phyloP scores from a whole-genome alignment of 208 protist genomes.

The Trypanosoma mega region DNA sequence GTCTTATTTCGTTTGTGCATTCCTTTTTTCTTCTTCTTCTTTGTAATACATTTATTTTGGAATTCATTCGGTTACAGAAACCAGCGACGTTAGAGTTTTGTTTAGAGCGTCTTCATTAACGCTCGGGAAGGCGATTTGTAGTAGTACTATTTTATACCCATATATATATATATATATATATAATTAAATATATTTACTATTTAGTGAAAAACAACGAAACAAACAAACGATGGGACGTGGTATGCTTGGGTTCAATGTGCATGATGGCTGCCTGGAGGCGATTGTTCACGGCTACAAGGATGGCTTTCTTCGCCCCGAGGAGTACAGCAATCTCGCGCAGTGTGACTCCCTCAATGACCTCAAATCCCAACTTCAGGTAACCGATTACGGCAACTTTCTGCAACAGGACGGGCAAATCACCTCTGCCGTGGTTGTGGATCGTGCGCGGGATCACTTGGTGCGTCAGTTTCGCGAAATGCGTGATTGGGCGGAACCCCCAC shows the following conservation, averaged over 20 bases:
- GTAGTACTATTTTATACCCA: background rate
- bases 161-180: constrained; percentile 15
- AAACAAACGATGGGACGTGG: constrained; percentile 39
- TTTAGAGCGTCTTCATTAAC: too few species aligned
- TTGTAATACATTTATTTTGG: too few species aligned
- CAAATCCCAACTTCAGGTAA: constrained; percentile 96
- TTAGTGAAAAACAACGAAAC: too few species aligned
- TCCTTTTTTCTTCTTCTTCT: too few species aligned
- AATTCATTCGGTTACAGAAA: too few species aligned
- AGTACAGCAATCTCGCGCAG: constrained; percentile 98
- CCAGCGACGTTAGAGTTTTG: too few species aligned
- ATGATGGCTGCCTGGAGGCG: constrained; percentile 87
- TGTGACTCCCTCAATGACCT: constrained; percentile 98
- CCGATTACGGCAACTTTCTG: constrained; percentile 98
- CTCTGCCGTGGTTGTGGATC: constrained; percentile 89
- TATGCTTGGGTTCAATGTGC: constrained; percentile 84
- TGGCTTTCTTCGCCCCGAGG: constrained; percentile 90
- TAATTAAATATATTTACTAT: too few species aligned
- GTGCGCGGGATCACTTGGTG: constrained; percentile 95
- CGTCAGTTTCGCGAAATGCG: constrained; percentile 96
- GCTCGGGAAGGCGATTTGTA: too few species aligned
- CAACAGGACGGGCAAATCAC: constrained; percentile 94
- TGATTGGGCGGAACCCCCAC: constrained; percentile 91
- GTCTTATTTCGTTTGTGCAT: too few species aligned
- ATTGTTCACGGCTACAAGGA: constrained; percentile 91